Base-by-base conservation (phyloP, 768 basidiomycete genomes). In the Sporobolomyces phaffii region DNA sequence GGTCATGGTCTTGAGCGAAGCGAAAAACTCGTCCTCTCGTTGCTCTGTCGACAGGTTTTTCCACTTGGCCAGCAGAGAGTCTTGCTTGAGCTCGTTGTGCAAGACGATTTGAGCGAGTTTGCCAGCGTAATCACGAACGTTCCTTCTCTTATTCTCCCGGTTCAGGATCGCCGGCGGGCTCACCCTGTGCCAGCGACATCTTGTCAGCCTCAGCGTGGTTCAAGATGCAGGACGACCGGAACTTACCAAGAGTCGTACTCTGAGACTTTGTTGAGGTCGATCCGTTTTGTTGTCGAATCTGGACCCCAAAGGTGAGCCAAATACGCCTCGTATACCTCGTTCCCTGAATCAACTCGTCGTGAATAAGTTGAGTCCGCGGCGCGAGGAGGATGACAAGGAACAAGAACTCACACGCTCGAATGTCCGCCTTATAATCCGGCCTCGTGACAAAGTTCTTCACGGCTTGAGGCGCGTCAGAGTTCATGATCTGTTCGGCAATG, bases 221-320 rank as follows among this genome's bases (percentile, higher is more conserved):
- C n/a, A n/a, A n/a, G 26, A 43, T 26, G 26, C 14, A 56, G 33
- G n/a, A n/a, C n/a, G n/a, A n/a, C 6, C 14, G 22, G 28, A 41
- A 56, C 54, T 34, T 13, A 56, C 54, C 56, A 58, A 11, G 56
- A 44, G 31, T 58, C 43, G 43, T 58, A 58, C 29, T 45, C 56
- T 20, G 33, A 29, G 2, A 34, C 7, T 26, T 45, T 58, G 24
- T 58, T 31, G 20, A 58, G 56, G 41, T 58, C 56, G 29, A 58
- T 58, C 22, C 56, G 43, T 58, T 58, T 58, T 2, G 41, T 45
- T 10, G 41, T 58, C 18, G 56, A 44, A 6, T 58, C 56, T 18
- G 41, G 56, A 8, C 56, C 43, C 56, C 56, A 58, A 13, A 58
- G 43, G 31, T 58, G 56, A 20, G 43, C 56, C 22, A 58, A 26